A percentile compares a stretch with the other conserved stretches of the same genome.
These are phyloP conservation scores for Argentina anserina DNA, from an alignment of 306 rosid genomes.

Conservation along the genomic window DNA sequence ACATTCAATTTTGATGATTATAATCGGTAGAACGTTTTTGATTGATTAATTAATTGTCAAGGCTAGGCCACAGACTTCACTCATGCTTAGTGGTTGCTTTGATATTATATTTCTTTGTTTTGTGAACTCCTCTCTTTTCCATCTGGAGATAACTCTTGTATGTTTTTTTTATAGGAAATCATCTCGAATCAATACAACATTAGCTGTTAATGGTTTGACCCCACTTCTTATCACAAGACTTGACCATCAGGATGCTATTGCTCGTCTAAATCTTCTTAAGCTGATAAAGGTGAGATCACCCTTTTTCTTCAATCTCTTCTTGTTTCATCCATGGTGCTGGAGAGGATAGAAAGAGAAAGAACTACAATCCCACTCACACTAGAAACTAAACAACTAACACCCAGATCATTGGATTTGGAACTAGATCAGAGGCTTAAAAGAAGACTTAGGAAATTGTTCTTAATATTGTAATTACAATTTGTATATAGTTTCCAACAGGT, in stretches of 20 bases:
- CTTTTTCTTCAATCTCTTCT: not conserved
- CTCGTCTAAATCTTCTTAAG: slow-evolving; percentile 96
- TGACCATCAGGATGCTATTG: slow-evolving; percentile 98
- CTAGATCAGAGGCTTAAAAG: not conserved
- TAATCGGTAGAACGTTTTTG: not conserved
- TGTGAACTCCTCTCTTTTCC: not conserved
- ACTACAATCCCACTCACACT: not conserved
- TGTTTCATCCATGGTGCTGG: not conserved
- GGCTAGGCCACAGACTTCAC: not conserved
- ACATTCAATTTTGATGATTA: not conserved
- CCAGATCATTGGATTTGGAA: not conserved
- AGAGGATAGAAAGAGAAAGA: not conserved
- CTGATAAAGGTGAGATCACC: slow-evolving; percentile 66
- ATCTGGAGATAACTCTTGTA: slow-evolving; percentile 8
- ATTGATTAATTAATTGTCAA: not conserved
- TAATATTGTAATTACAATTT: not conserved
- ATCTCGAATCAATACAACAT: slow-evolving; percentile 85
- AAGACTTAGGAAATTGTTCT: not conserved
- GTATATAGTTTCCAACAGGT: not conserved
- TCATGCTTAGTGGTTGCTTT: no score
- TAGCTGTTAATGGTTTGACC: slow-evolving; percentile 94
- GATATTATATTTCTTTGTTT: not conserved
- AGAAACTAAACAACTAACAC: not conserved
- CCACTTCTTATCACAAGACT: slow-evolving; percentile 91
- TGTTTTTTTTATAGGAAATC: slow-evolving; percentile 74